Base-by-base conservation (phyloP, 768 basidiomycete genomes). In the Pholiota conissans region DNA sequence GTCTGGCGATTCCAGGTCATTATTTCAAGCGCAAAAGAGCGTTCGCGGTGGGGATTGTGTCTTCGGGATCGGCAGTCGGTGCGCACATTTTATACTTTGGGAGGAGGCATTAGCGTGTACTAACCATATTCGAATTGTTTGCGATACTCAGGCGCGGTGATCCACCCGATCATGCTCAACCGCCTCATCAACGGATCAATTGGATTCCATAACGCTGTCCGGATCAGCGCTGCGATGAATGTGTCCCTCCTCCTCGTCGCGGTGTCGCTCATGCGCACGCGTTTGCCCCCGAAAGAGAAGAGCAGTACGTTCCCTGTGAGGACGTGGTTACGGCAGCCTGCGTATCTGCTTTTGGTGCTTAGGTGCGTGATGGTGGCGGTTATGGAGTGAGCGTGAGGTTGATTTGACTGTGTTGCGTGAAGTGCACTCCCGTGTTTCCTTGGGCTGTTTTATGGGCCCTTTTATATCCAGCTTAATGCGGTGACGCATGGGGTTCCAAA, bases 121-220 rank as follows among this genome's bases (percentile, higher is more conserved):
- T 34, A n/a, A 53, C n/a, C n/a, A 8, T 32, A 24, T 16, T 20
- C 5, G 29, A 11, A 27, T 18, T 26, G 45, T 40, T 32, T 50
- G n/a, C 22, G n/a, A 2, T 26, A 29, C 3, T n/a, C 52, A 67
- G 84, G 85, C 5, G 79, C 80, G 22, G 72, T 82, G 27, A 52
- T 84, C 3, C 82, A 84, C 55, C 82, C 83, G 1, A 82, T 84
- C 61, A 75, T 85, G 75, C 69, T 87, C 22, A 86, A 86, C 63
- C 74, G 77, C 30, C 65, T 75, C 3, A 71, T 76, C 30, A 59
- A 68, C 52, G 65, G 70, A 9, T 58, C 62, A 1, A 30, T 74
- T 14, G 75, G 74, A 7, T 78, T 77, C 56, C 67, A 71, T 46
- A 70, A 70, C 24, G 71, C 69, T 2, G 72, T 76, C 27, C 70